Conservation (phyloP, 73 alveolate genomes). For the Paramecium sonneborni region DNA sequence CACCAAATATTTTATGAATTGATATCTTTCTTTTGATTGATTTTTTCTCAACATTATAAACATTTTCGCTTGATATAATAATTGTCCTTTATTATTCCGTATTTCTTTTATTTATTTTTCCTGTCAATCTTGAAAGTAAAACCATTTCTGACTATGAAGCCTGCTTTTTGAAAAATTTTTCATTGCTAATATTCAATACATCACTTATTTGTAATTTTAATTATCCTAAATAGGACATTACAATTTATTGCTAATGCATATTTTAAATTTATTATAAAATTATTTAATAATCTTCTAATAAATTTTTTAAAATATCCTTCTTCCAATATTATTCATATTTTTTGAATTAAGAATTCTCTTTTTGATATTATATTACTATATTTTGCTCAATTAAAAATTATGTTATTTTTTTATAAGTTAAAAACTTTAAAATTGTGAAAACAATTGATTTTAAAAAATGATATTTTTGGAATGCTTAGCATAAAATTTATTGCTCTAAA, state of each 20-base stretch:
- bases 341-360: too few relatives aligned
- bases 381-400: too few relatives aligned
- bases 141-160: not conserved
- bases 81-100: slow-evolving; percentile 39
- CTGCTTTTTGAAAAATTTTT: not conserved
- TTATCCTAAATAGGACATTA: not conserved
- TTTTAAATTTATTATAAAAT: not conserved
- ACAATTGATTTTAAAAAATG: too few relatives aligned
- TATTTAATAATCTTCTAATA: not conserved
- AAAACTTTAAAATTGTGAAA: too few relatives aligned
- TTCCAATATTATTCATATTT: not conserved
- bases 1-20: slow-evolving; percentile 9
- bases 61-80: not conserved
- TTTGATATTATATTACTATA: too few relatives aligned
- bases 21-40: slow-evolving; percentile 7
- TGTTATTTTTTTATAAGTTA: too few relatives aligned
- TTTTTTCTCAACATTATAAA: slow-evolving; percentile 8
- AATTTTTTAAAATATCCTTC: not conserved
- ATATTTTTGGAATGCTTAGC: too few relatives aligned
- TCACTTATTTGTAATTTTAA: not conserved
- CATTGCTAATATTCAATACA: not conserved
- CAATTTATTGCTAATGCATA: slow-evolving; percentile 8
- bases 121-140: not conserved
- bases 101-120: slow-evolving; percentile 31
- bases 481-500: too few relatives aligned